Evolutionary conservation across 179 eudicot genomes (phyloP).

Genomic region (Spinacia oleracea): DNA sequence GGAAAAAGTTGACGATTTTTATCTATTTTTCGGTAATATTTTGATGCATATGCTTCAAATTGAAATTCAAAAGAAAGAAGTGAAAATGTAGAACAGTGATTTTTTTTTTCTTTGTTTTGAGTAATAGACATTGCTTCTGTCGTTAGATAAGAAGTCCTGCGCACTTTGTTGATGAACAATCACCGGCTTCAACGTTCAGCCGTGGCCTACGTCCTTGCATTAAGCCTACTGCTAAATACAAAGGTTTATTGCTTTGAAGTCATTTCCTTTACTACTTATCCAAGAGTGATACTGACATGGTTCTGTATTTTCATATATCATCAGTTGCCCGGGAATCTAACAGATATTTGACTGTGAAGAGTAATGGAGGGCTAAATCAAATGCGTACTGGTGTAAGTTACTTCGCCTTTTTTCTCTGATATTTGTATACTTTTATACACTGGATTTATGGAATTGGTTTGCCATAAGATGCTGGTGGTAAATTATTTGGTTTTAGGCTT

Average conservation of each 20-base stretch:
- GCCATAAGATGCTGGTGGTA: not conserved
- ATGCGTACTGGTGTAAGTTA: conserved; percentile 92
- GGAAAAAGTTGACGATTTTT: not conserved
- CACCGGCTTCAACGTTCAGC: conserved; percentile 52
- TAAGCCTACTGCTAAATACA: conserved; percentile 60
- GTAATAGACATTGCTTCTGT: not conserved
- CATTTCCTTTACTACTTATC: not conserved
- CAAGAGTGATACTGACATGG: not conserved
- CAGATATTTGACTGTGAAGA: conserved; percentile 72
- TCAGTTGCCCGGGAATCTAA: conserved; percentile 57
- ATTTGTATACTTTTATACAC: not conserved
- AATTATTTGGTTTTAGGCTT: not conserved
- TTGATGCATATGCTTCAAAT: not conserved
- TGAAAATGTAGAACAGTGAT: not conserved
- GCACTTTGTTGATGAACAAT: conserved; percentile 46
- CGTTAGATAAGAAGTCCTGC: conserved; percentile 13
- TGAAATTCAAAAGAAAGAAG: not conserved
- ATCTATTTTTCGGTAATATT: not conserved
- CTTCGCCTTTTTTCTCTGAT: conserved; percentile 13
- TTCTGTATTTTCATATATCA: conserved; percentile 13
- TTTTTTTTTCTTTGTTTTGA: not conserved
- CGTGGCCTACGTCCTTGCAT: conserved; percentile 61
- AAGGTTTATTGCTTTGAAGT: conserved; percentile 44
- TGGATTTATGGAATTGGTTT: not conserved
- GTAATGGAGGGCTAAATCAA: conserved; percentile 92